A percentile compares a stretch with the other conserved stretches of the same genome.
phyloP scores from a whole-genome alignment of 140 eudicot species.

The Ambrosia hybrid region DNA sequence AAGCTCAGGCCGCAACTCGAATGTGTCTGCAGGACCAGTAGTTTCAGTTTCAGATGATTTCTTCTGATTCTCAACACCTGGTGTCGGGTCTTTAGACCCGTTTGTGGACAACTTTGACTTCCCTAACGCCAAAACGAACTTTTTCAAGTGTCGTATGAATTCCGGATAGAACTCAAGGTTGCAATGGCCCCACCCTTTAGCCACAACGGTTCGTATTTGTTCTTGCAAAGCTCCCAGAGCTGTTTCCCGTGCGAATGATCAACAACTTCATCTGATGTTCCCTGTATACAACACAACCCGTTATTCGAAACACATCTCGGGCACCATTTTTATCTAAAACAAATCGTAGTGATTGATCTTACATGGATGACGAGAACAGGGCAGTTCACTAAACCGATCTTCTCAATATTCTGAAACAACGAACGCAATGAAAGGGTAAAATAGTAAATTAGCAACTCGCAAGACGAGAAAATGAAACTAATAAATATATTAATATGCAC shows the following conservation, averaged over 20 bases:
- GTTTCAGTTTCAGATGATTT: constrained; percentile 51
- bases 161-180: constrained; percentile 95
- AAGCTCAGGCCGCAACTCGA: constrained; percentile 54
- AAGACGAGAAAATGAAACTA: neutral
- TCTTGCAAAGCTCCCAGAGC: constrained; percentile 86
- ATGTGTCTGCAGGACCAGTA: constrained; percentile 38
- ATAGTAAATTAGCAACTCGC: neutral
- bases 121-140: constrained; percentile 67
- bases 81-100: constrained; percentile 41
- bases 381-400: constrained; percentile 69
- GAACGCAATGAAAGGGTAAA: constrained; percentile 15
- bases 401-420: constrained; percentile 77
- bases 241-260: constrained; percentile 95
- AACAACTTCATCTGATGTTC: constrained; percentile 94
- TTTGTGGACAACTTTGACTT: constrained; percentile 49
- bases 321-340: neutral
- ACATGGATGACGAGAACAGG: constrained; percentile 87
- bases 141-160: constrained; percentile 75
- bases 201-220: constrained; percentile 90
- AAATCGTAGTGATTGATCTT: constrained; percentile 25
- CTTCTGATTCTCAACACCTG: constrained; percentile 44
- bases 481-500: constrained; percentile 25
- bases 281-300: constrained; percentile 40
- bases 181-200: constrained; percentile 94
- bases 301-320: neutral